Conservation (phyloP, 331 rosid genomes). For the Saraca asoca region DNA sequence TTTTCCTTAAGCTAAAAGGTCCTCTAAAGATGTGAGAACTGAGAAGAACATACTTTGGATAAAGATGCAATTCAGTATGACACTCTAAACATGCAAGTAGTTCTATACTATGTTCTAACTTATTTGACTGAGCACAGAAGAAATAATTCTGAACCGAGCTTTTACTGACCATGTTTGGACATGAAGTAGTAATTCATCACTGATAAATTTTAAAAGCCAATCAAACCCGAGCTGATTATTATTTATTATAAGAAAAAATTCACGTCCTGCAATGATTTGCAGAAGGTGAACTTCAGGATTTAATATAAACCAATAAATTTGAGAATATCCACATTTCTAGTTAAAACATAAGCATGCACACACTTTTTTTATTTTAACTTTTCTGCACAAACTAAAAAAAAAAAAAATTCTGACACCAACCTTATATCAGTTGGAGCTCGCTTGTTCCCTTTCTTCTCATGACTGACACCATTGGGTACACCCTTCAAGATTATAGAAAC, state of each 20-base stretch:
- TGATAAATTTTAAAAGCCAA: neutral
- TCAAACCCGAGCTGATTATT: neutral
- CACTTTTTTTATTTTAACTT: neutral
- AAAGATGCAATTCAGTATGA: neutral
- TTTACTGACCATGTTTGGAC: neutral
- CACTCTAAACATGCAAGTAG: neutral
- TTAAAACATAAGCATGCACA: neutral
- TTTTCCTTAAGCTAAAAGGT: neutral
- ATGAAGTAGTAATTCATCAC: neutral
- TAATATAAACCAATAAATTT: neutral
- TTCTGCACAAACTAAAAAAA: neutral
- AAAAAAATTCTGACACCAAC: slow-evolving; percentile 44
- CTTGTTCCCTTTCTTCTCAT: slow-evolving; percentile 90
- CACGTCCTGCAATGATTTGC: too few relatives aligned
- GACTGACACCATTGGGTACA: slow-evolving; percentile 69
- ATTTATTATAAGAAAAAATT: too few relatives aligned
- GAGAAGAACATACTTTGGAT: neutral
- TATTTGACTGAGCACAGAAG: neutral
- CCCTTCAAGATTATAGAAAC: slow-evolving; percentile 50
- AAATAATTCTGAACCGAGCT: neutral
- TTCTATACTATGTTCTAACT: neutral
- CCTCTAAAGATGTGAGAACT: neutral
- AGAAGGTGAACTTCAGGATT: too few relatives aligned
- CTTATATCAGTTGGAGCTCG: slow-evolving; percentile 69
- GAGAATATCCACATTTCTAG: neutral